A percentile compares a stretch with the other conserved stretches of the same genome.
These are phyloP conservation scores for Psidium friedrichsthalianum DNA, from an alignment of 345 rosid genomes.

Conservation along the genomic window DNA sequence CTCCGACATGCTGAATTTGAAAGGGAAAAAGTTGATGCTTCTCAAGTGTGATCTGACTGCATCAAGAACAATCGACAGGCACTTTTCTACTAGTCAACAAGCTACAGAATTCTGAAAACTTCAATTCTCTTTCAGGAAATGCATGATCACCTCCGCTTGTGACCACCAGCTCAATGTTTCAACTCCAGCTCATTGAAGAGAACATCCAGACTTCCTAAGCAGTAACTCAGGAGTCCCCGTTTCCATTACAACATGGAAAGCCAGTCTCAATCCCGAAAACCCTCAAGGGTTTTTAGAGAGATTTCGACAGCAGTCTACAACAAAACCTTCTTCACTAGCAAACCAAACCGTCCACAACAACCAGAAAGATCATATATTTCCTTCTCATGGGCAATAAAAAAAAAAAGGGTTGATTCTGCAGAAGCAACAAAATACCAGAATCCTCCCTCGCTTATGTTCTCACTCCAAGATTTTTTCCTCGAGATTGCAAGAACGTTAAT, in stretches of 20 bases:
- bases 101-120: not conserved
- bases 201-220: not conserved
- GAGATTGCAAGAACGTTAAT: not conserved
- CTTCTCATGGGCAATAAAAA: not conserved
- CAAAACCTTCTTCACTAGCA: not conserved
- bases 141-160: not conserved
- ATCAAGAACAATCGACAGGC: not conserved
- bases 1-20: constrained; percentile 30
- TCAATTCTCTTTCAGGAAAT: not conserved
- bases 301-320: not conserved
- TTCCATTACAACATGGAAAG: not conserved
- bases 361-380: not conserved
- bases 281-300: not conserved
- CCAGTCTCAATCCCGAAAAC: not conserved
- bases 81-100: not conserved
- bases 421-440: not conserved
- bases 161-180: not conserved
- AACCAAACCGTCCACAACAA: not conserved
- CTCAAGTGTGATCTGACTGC: not conserved
- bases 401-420: not conserved
- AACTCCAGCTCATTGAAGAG: not conserved
- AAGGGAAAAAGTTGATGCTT: not conserved
- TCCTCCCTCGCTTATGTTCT: not conserved
- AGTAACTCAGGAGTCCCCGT: not conserved
- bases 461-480: not conserved